Evolutionary conservation across 2,329 filamentous ascomycete genomes (phyloP).

Genomic region (Pseudopithomyces chartarum): DNA sequence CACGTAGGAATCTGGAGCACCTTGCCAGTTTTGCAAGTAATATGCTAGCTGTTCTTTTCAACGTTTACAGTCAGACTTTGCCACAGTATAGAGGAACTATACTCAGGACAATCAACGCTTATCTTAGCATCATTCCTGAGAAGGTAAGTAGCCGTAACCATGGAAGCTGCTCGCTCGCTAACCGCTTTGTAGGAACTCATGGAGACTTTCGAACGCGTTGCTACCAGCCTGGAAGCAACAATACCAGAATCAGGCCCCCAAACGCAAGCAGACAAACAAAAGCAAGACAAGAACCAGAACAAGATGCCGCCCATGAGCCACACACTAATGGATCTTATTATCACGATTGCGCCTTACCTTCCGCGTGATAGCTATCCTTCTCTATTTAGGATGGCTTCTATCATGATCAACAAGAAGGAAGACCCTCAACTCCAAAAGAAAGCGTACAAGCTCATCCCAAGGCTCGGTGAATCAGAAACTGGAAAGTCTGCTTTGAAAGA

Average conservation of each 20-base stretch:
- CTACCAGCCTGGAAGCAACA: slow-evolving; percentile 77
- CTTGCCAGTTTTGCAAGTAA: slow-evolving; percentile 82
- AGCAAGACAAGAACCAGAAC: slow-evolving; percentile 65
- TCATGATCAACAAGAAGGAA: slow-evolving; percentile 78
- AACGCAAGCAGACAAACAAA: slow-evolving; percentile 67
- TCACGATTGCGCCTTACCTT: slow-evolving; percentile 93
- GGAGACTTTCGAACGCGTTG: slow-evolving; percentile 87
- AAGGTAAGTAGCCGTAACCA: slow-evolving; percentile 42
- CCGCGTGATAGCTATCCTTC: slow-evolving; percentile 82
- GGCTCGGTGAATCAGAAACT: slow-evolving; percentile 78
- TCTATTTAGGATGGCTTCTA: slow-evolving; percentile 84
- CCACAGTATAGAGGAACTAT: slow-evolving; percentile 91
- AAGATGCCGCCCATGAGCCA: slow-evolving; percentile 90
- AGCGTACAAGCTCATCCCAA: slow-evolving; percentile 95
- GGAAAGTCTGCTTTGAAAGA: slow-evolving; percentile 78
- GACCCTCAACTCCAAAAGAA: slow-evolving; percentile 98
- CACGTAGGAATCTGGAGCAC: slow-evolving; percentile 80
- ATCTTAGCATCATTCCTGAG: slow-evolving; percentile 82
- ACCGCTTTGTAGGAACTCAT: slow-evolving; percentile 66
- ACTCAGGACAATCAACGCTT: slow-evolving; percentile 91
- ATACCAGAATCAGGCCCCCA: slow-evolving; percentile 65
- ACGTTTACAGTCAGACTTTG: slow-evolving; percentile 95
- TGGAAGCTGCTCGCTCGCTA: slow-evolving; percentile 16
- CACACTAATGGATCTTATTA: slow-evolving; percentile 94
- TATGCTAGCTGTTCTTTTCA: slow-evolving; percentile 95